Evolutionary conservation across 768 basidiomycete genomes (phyloP).

Genomic region (Amanita exitialis): DNA sequence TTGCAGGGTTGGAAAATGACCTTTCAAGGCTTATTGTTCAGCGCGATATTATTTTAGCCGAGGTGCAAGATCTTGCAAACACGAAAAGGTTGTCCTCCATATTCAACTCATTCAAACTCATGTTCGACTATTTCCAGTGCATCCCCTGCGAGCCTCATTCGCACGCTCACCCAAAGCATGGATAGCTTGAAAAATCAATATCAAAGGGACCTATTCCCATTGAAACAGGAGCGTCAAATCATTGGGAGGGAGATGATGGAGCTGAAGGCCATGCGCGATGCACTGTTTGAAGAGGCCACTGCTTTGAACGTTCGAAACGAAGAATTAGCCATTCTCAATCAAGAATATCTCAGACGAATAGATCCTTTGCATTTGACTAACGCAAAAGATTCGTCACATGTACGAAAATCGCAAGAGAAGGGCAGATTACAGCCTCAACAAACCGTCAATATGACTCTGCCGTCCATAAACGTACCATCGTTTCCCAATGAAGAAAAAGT

Average conservation of each 20-base stretch:
- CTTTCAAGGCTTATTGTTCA: constrained; percentile 83
- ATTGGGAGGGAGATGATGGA: constrained; percentile 77
- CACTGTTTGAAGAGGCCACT: constrained; percentile 86
- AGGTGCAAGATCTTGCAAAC: constrained; percentile 82
- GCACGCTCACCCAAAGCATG: constrained; percentile 75
- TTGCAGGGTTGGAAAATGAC: constrained; percentile 75
- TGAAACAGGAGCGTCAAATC: constrained; percentile 73
- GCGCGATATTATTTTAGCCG: constrained; percentile 85
- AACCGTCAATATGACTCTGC: not conserved
- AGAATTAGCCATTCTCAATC: constrained; percentile 80
- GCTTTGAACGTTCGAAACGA: constrained; percentile 88
- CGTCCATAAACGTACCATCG: constrained; percentile 19
- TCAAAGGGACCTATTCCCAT: constrained; percentile 74
- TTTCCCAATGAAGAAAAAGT: constrained; percentile 27
- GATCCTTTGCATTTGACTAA: constrained; percentile 39
- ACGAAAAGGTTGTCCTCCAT: constrained; percentile 46
- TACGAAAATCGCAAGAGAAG: constrained; percentile 19
- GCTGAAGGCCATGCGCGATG: constrained; percentile 76
- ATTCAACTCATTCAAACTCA: constrained; percentile 6
- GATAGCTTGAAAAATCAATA: constrained; percentile 86
- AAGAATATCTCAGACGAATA: constrained; percentile 72
- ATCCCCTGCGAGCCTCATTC: constrained; percentile 37
- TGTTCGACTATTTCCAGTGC: constrained; percentile 19
- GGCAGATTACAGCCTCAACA: constrained; percentile 15
- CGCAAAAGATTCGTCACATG: constrained; percentile 16